Evolutionary conservation across 495 filamentous ascomycete species (phyloP), one percentile per base, ranked within the genome.

Genomic region (Aspergillus taichungensis): DNA sequence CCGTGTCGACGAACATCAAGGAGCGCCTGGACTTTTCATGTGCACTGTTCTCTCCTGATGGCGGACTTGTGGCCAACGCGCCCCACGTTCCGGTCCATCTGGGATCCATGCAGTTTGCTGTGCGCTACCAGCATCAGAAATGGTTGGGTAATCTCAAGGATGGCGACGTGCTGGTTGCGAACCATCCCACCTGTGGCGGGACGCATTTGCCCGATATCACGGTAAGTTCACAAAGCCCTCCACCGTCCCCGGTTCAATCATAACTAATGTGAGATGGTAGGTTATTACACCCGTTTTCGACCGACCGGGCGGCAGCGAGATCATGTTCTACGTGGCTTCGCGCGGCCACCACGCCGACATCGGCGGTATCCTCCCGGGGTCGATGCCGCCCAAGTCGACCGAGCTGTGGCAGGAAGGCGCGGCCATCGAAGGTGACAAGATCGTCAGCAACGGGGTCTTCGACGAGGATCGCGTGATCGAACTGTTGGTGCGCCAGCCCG

Each of bases 281-380:
- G 59, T 96, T 27, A 68, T 71, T 38, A 96, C 91, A 33, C 92
- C 92, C 0, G 92, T 94, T 10, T 98, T 98, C 61, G 66, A 69
- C 45, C 52, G 57, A 7, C 67, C 67, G 3, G 77, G 75, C 29
- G 87, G 85, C 10, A 82, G 85, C 37, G 80, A 87, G 29, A 97
- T 98, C 45, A 77, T 97, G 50, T 98, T 98, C 66, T 98, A 96
- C 57, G 92, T 95, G 5, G 92, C 92, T 3, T 94, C 88, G 6
- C 79, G 92, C 29, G 92, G 92, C 0, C 92, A 98, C 59, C 92
- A 98, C 50, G 92, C 92, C 2, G 92, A 98, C 61, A 97, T 98
- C 52, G 92, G 92, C 10, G 92, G 92, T 28, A 96, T 96, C 43
- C 77, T 95, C 5, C 91, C 92, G 0, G 92, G 92, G 7, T 94